Percentiles rank a stretch among this genome's conserved stretches.
These are phyloP conservation scores for Amoebophrya sp. DNA, from an alignment of 169 alveolate species.

Conservation along the genomic window DNA sequence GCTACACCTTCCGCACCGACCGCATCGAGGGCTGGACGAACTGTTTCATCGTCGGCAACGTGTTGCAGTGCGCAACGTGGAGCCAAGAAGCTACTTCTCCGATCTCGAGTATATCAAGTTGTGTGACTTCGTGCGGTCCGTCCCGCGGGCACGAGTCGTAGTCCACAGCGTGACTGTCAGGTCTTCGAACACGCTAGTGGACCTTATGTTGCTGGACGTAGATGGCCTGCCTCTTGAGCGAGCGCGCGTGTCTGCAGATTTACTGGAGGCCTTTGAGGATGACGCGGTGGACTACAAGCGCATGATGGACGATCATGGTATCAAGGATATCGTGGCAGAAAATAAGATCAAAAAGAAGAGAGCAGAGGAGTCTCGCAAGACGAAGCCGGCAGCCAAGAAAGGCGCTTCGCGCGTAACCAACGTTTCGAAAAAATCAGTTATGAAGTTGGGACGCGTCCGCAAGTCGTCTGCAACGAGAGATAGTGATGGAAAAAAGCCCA, in stretches of 20 bases:
- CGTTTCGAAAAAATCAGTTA: too few species aligned
- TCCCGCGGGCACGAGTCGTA: not conserved
- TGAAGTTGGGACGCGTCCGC: too few species aligned
- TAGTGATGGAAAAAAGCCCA: too few species aligned
- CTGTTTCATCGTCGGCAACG: not conserved
- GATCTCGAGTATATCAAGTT: not conserved
- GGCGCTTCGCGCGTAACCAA: too few species aligned
- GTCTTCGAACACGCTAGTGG: not conserved
- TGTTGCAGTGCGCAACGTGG: not conserved
- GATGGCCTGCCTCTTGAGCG: not conserved
- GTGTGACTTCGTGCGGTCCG: not conserved
- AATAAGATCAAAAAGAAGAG: not conserved
- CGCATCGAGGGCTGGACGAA: not conserved
- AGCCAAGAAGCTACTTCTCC: not conserved
- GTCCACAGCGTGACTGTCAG: conserved; percentile 11
- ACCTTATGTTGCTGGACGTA: not conserved
- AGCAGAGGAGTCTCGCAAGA: too few species aligned
- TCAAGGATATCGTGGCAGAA: too few species aligned
- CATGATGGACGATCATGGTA: too few species aligned
- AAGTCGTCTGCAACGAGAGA: too few species aligned
- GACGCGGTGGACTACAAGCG: too few species aligned
- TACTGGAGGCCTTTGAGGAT: too few species aligned
- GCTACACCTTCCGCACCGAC: not conserved
- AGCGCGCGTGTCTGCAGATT: not conserved
- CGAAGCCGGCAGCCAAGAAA: too few species aligned